These are phyloP conservation scores for Microcera coccophila DNA, from an alignment of 2,329 filamentous ascomycete species.

Conservation along the genomic window DNA sequence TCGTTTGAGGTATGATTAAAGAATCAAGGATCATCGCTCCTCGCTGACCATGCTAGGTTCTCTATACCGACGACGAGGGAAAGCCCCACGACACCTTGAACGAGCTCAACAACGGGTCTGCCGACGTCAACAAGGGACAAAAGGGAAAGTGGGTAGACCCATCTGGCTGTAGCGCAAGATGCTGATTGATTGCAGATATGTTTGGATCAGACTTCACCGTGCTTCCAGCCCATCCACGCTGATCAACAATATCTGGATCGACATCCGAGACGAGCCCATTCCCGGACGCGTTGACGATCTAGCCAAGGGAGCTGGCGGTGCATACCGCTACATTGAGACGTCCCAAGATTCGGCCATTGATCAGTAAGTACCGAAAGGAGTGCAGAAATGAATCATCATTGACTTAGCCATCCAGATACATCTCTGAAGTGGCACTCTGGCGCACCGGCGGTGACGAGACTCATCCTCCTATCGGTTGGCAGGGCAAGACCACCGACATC, in stretches of 20 bases:
- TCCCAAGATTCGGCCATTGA: no score
- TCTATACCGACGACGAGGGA: slow-evolving; percentile 2
- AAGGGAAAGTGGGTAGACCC: background rate
- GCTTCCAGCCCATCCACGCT: background rate
- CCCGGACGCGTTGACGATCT: background rate
- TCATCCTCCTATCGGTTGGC: background rate
- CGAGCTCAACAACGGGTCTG: background rate
- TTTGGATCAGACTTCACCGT: slow-evolving; percentile 1
- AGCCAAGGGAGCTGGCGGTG: slow-evolving; percentile 2
- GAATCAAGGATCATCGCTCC: no score
- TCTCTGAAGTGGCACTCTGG: slow-evolving; percentile 2
- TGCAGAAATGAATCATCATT: no score
- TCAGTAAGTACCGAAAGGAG: no score
- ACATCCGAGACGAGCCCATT: background rate
- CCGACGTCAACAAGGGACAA: slow-evolving; percentile 2
- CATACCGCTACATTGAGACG: slow-evolving; percentile 2
- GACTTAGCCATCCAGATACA: no score
- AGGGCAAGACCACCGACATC: slow-evolving; percentile 2
- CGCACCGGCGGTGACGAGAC: background rate
- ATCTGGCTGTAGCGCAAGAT: background rate
- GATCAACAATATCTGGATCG: background rate
- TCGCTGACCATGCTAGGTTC: no score
- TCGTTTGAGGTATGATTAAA: no score
- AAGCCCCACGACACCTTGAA: background rate
- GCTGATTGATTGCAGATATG: background rate